A percentile compares a stretch with the other conserved stretches of the same genome.
Conservation (phyloP, 176 grass and related monocot genomes). For the Ensete glaucum region DNA sequence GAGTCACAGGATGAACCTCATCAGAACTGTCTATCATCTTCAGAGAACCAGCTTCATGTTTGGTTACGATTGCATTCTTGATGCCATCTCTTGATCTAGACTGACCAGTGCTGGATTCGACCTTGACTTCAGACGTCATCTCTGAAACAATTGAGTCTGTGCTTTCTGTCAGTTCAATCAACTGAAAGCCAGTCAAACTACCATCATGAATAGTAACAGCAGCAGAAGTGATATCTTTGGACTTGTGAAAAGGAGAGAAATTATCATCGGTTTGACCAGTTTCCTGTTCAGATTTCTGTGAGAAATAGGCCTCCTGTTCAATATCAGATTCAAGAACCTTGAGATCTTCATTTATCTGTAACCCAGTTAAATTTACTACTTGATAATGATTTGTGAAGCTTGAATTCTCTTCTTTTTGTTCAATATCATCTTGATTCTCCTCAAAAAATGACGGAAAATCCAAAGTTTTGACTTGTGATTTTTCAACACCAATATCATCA, state of each 20-base stretch:
- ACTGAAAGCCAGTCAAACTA: constrained; percentile 25
- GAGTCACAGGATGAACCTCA: constrained; percentile 61
- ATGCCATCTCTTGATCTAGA: constrained; percentile 6
- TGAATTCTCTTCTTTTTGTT: constrained; percentile 29
- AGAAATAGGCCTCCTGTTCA: not conserved
- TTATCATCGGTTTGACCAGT: not conserved
- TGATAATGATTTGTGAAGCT: constrained; percentile 20
- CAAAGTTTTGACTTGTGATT: constrained; percentile 34
- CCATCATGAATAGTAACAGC: constrained; percentile 16
- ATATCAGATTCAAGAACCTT: constrained; percentile 27
- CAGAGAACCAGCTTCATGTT: constrained; percentile 17
- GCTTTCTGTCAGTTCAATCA: constrained; percentile 19
- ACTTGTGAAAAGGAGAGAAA: not conserved
- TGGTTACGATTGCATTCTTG: not conserved
- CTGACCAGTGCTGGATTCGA: constrained; percentile 20
- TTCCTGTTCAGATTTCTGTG: not conserved
- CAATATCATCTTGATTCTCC: constrained; percentile 49
- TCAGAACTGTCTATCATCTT: constrained; percentile 54
- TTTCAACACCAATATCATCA: constrained; percentile 30
- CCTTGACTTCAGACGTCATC: constrained; percentile 2
- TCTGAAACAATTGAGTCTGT: constrained; percentile 8
- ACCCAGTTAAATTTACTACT: constrained; percentile 21
- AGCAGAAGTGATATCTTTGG: constrained; percentile 23
- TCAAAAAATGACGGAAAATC: constrained; percentile 68
- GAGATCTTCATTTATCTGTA: constrained; percentile 32